A percentile compares a stretch with the other conserved stretches of the same genome.
These are phyloP conservation scores for Saturnispora saitoi DNA, from an alignment of 805 yeast genomes.

Conservation along the genomic window DNA sequence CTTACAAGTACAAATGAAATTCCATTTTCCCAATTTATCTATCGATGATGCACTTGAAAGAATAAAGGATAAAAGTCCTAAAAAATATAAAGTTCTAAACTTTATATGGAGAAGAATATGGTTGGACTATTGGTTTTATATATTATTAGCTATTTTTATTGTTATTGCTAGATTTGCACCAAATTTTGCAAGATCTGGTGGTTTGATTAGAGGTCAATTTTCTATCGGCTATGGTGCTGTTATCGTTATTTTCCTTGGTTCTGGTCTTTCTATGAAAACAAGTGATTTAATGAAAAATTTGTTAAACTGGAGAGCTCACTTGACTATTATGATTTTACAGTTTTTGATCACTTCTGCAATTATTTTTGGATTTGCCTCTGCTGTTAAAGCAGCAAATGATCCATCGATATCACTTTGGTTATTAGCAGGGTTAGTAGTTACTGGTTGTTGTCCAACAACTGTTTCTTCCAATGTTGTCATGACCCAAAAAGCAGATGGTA, in stretches of 20 bases:
- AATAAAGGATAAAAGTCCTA: constrained; percentile 10
- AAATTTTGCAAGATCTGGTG: constrained; percentile 76
- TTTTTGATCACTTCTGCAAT: constrained; percentile 45
- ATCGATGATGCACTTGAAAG: constrained; percentile 6
- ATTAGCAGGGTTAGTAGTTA: constrained; percentile 70
- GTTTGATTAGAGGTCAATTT: constrained; percentile 64
- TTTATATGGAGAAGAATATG: constrained; percentile 13
- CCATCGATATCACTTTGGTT: constrained; percentile 64
- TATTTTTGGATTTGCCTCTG: constrained; percentile 65
- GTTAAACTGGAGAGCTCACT: constrained; percentile 75
- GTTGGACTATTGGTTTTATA: constrained; percentile 65
- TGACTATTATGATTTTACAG: constrained; percentile 56
- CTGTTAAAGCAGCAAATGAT: constrained; percentile 51
- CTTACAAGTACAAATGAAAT: not conserved
- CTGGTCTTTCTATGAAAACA: constrained; percentile 73
- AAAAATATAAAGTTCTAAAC: constrained; percentile 3
- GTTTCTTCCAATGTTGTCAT: constrained; percentile 88
- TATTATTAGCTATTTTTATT: constrained; percentile 61
- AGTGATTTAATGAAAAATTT: constrained; percentile 51
- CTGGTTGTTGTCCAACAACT: constrained; percentile 86
- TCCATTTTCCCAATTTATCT: constrained; percentile 5
- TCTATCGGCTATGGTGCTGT: constrained; percentile 81
- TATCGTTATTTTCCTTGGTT: constrained; percentile 72
- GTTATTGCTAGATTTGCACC: constrained; percentile 75
- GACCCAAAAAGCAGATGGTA: constrained; percentile 82